phyloP scores from a whole-genome alignment of 2,329 filamentous ascomycete species.

The Emmonsiellopsis sp. region DNA sequence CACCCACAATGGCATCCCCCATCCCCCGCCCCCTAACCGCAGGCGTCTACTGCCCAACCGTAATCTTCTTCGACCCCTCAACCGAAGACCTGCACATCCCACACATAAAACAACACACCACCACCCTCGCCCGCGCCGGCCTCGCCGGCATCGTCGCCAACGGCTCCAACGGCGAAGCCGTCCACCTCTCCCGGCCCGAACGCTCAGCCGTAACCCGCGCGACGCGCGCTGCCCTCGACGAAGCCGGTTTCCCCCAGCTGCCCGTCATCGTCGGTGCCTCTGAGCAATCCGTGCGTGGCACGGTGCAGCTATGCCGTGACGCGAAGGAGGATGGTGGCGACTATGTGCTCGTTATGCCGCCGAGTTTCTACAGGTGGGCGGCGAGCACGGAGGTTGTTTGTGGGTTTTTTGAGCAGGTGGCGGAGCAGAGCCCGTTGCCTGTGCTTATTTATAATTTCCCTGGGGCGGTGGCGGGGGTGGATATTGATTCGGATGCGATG shows the following conservation, averaged over 20 bases:
- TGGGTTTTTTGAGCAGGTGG: constrained; percentile 58
- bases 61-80: constrained; percentile 60
- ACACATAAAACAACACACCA: constrained; percentile 50
- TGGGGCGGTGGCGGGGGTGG: constrained; percentile 55
- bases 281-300: constrained; percentile 63
- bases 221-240: constrained; percentile 60
- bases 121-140: constrained; percentile 62
- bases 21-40: constrained; percentile 20
- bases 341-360: constrained; percentile 66
- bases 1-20: too few species aligned
- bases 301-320: constrained; percentile 59
- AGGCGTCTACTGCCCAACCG: constrained; percentile 63
- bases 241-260: constrained; percentile 54
- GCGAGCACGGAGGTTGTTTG: constrained; percentile 52
- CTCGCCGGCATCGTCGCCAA: constrained; percentile 67
- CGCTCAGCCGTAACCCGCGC: constrained; percentile 58
- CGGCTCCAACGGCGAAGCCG: constrained; percentile 75
- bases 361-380: constrained; percentile 63
- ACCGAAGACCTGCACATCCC: constrained; percentile 57
- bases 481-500: constrained; percentile 59
- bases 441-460: constrained; percentile 67
- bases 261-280: constrained; percentile 70
- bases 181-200: constrained; percentile 64
- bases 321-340: constrained; percentile 61
- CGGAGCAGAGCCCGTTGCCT: constrained; percentile 50